Evolutionary conservation across 1,284 basidiomycete genomes (phyloP), one percentile per base, ranked within the genome.

Genomic region (Leccinum fuscescens): DNA sequence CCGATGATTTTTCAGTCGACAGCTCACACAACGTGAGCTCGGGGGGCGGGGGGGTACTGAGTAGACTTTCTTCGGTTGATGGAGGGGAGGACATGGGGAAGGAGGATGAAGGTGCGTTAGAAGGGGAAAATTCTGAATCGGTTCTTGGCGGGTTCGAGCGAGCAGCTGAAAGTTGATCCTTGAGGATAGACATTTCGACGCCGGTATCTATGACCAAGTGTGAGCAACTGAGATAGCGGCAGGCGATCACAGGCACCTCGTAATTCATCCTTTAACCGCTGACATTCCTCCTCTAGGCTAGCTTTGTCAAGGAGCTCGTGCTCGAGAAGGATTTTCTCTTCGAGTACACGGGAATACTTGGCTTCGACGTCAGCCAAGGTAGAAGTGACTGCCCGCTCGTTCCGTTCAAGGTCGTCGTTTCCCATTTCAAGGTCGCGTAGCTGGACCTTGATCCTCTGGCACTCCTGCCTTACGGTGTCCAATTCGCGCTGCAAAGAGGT

Each of bases 311-410:
- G 79, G n/a, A 99, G 80, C 72, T 99, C 97, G 67, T 98, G 94
- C 74, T 99, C 97, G 35, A 99, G 82, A 50, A 99, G 77, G 54
- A 97, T 98, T 76, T 98, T 98, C 78, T 98, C 93, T 76, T 99
- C 97, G 55, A 99, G 81, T 1, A 92, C 91, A 62, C 88, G 86
- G 65, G 94, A 89, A 78, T 98, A 98, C 72, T 90, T 94, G 64
- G 84, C 81, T 78, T 99, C 96, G 71, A 94, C 82, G 75, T 99
- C 97, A 1, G 90, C 88, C 60, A 98, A 79, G 66, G 93, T 96
- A 35, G 94, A 96, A 2, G 90, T 88, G 31, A 96, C 93, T 56
- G 94, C 94, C 22, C 94, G 86, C 70, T 96, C 94, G 72, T 90
- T 95, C 65, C 93, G 80, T 74, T 98, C 95, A 62, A 98, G 80